Evolutionary conservation across 768 basidiomycete genomes (phyloP).

Genomic region (Naganishia friedmannii): DNA sequence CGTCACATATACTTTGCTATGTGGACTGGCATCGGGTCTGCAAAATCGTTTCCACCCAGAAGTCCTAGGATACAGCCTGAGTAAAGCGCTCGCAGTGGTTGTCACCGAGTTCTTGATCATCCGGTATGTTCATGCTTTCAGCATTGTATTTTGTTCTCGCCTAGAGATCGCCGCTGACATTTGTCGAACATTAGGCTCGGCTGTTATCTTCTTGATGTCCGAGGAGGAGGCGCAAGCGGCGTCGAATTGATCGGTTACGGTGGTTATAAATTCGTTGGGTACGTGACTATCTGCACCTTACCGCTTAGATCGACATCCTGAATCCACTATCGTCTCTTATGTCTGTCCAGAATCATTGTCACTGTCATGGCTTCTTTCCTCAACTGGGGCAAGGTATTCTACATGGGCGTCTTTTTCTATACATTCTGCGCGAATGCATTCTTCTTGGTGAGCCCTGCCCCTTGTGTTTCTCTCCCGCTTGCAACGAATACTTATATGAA

Average conservation of each 20-base stretch:
- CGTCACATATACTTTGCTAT: constrained; percentile 88
- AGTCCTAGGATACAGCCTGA: constrained; percentile 80
- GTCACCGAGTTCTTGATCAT: constrained; percentile 84
- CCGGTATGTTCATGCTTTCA: constrained; percentile 13
- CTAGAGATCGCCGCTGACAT: background rate
- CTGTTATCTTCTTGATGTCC: constrained; percentile 87
- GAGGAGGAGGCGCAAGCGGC: constrained; percentile 62
- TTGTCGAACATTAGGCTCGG: constrained; percentile 59
- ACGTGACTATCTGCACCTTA: constrained; percentile 41
- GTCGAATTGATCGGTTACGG: constrained; percentile 79
- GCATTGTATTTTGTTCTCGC: background rate
- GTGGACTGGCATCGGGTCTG: constrained; percentile 78
- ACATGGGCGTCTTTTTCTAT: constrained; percentile 73
- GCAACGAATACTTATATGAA: background rate
- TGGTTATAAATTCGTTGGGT: constrained; percentile 98
- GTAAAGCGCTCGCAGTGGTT: constrained; percentile 77
- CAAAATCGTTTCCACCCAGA: constrained; percentile 80
- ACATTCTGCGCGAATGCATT: constrained; percentile 84
- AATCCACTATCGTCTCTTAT: background rate
- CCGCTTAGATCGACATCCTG: background rate
- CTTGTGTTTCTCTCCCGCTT: background rate
- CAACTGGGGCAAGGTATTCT: constrained; percentile 62
- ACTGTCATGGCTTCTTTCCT: constrained; percentile 72
- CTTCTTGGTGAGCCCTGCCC: constrained; percentile 73
- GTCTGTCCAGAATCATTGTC: constrained; percentile 67